Percentiles rank a stretch among this genome's conserved stretches.
Evolutionary conservation across 768 basidiomycete species (phyloP).

Genomic region (Boletus tomentosulus): DNA sequence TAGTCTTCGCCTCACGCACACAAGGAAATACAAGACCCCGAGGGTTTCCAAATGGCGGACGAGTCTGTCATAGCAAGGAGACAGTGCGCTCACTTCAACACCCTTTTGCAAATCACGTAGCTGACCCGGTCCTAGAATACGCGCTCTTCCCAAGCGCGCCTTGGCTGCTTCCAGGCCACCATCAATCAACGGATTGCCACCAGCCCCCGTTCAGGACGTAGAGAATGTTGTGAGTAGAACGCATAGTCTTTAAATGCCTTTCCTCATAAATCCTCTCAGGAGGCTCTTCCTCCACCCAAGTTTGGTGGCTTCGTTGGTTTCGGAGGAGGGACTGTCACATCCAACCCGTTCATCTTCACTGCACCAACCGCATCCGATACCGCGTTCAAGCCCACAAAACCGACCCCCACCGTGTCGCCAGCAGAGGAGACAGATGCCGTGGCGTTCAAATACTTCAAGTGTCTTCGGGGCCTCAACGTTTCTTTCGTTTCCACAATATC

Average conservation of each 20-base stretch:
- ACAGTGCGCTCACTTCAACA: conserved; percentile 41
- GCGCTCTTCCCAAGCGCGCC: conserved; percentile 55
- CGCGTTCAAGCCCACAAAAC: conserved; percentile 10
- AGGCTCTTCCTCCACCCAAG: conserved; percentile 36
- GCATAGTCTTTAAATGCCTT: conserved; percentile 11
- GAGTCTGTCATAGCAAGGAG: conserved; percentile 50
- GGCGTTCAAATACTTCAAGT: conserved; percentile 56
- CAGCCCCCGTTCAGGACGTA: conserved; percentile 20
- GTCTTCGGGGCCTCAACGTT: conserved; percentile 70
- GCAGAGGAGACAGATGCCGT: conserved; percentile 28
- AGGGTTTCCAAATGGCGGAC: conserved; percentile 58
- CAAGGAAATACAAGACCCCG: conserved; percentile 41
- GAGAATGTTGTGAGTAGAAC: conserved; percentile 26
- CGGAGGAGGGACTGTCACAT: conserved; percentile 31
- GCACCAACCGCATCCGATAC: conserved; percentile 12
- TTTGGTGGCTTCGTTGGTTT: conserved; percentile 54
- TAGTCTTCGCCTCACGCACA: conserved; percentile 4
- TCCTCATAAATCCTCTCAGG: conserved; percentile 16
- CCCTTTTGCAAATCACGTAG: not conserved
- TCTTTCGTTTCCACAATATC: conserved; percentile 58
- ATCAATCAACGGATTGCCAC: conserved; percentile 23
- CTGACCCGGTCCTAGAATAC: conserved; percentile 47
- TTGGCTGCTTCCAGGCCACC: conserved; percentile 19
- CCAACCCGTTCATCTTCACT: conserved; percentile 40
- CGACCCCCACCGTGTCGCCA: conserved; percentile 22